Percentiles rank a stretch among this genome's conserved stretches.
phyloP scores from a whole-genome alignment of 495 filamentous ascomycete species.

The Trichocladium uniseriatum region DNA sequence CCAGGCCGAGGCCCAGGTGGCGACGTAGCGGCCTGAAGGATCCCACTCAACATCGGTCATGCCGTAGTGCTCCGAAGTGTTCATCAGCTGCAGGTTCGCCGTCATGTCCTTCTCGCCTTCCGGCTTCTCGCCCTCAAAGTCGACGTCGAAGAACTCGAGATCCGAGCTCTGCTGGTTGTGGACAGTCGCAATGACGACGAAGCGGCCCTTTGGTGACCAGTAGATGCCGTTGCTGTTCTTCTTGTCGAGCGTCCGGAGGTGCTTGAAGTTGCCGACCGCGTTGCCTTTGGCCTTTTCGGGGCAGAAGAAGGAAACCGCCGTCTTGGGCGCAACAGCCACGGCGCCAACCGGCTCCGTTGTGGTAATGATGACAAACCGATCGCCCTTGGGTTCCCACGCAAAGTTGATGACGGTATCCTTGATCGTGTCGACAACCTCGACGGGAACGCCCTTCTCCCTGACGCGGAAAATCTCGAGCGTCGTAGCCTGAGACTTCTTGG shows the following conservation, averaged over 20 bases:
- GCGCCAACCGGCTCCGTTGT: conserved; percentile 70
- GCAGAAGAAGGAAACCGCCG: conserved; percentile 88
- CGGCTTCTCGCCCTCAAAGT: conserved; percentile 93
- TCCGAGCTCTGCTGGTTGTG: conserved; percentile 87
- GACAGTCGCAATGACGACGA: conserved; percentile 86
- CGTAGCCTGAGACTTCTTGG: conserved; percentile 92
- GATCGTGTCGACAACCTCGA: conserved; percentile 93
- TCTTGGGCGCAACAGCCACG: conserved; percentile 82
- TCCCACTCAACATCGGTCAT: conserved; percentile 98
- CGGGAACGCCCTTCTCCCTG: conserved; percentile 90
- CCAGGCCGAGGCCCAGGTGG: conserved; percentile 85
- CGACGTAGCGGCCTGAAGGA: conserved; percentile 86
- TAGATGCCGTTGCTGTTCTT: conserved; percentile 99
- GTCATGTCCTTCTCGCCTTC: conserved; percentile 88
- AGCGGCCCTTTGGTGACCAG: conserved; percentile 96
- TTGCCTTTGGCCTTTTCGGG: conserved; percentile 80
- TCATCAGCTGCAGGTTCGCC: conserved; percentile 89
- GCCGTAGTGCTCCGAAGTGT: conserved; percentile 88
- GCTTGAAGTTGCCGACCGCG: conserved; percentile 83
- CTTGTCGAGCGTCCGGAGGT: conserved; percentile 87
- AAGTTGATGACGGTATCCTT: conserved; percentile 99
- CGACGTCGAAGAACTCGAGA: conserved; percentile 93
- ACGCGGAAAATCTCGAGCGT: conserved; percentile 98
- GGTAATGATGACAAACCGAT: conserved; percentile 95
- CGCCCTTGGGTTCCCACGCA: conserved; percentile 95